Evolutionary conservation across 1,284 basidiomycete species (phyloP).

Genomic region (Austroboletus novae-zelandiae): DNA sequence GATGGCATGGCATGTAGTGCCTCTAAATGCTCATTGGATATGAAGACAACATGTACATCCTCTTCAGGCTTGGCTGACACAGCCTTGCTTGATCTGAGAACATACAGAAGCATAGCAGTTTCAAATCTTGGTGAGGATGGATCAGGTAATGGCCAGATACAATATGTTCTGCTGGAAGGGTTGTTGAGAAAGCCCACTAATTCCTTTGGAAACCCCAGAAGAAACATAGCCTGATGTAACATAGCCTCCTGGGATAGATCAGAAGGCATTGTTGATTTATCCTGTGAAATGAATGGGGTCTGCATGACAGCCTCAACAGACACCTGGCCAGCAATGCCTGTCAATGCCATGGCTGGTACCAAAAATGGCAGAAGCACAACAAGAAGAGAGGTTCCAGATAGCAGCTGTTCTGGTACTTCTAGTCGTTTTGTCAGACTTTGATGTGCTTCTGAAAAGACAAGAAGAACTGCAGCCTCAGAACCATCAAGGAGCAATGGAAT

Average conservation of each 20-base stretch:
- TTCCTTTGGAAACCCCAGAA: constrained; percentile 27
- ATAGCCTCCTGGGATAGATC: constrained; percentile 7
- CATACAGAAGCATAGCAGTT: constrained; percentile 40
- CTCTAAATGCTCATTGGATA: constrained; percentile 58
- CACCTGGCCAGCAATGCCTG: constrained; percentile 17
- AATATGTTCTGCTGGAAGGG: constrained; percentile 31
- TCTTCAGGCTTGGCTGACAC: constrained; percentile 37
- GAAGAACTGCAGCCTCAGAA: constrained; percentile 38
- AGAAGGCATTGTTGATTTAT: neutral
- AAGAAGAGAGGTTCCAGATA: constrained; percentile 17
- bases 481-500: constrained; percentile 47
- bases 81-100: constrained; percentile 46
- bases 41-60: constrained; percentile 52
- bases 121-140: constrained; percentile 37
- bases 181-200: constrained; percentile 26
- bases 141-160: constrained; percentile 37
- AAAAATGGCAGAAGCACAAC: constrained; percentile 28
- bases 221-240: constrained; percentile 22
- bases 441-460: constrained; percentile 43
- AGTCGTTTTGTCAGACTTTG: constrained; percentile 27
- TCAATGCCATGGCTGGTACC: constrained; percentile 14
- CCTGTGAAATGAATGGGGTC: neutral
- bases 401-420: constrained; percentile 30
- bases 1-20: constrained; percentile 46
- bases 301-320: constrained; percentile 12